Conservation (phyloP, 2,329 filamentous ascomycete genomes). For the Byssoonygena ceratinophila region DNA sequence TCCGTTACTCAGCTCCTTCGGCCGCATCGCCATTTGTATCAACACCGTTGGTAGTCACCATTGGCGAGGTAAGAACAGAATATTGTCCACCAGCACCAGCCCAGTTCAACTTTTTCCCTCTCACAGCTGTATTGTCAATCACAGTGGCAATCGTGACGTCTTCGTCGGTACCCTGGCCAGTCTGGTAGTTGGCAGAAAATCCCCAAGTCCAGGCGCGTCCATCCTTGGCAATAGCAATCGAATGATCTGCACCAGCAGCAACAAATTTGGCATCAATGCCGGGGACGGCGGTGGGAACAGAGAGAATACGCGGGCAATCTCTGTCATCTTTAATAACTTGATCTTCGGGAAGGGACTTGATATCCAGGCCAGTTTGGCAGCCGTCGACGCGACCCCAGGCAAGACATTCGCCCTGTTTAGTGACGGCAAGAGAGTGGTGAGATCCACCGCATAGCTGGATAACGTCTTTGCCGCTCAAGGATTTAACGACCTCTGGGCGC, state of each 20-base stretch:
- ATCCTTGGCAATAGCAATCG: slow-evolving; percentile 56
- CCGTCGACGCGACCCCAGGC: slow-evolving; percentile 53
- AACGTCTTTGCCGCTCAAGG: slow-evolving; percentile 55
- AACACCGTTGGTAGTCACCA: background rate
- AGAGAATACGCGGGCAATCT: slow-evolving; percentile 60
- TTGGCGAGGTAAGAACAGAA: slow-evolving; percentile 27
- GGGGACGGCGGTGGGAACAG: slow-evolving; percentile 52
- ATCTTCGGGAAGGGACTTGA: slow-evolving; percentile 46
- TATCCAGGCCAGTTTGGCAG: slow-evolving; percentile 50
- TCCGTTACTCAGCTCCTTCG: background rate
- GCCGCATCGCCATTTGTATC: background rate
- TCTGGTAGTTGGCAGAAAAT: slow-evolving; percentile 71
- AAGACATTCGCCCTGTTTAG: slow-evolving; percentile 45
- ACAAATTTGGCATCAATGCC: slow-evolving; percentile 49
- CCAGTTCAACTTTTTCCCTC: slow-evolving; percentile 61
- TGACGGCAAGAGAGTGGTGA: slow-evolving; percentile 60
- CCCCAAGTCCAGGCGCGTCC: slow-evolving; percentile 71
- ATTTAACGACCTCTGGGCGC: slow-evolving; percentile 57
- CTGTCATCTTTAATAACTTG: slow-evolving; percentile 55
- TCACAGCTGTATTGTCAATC: slow-evolving; percentile 75
- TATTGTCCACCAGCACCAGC: slow-evolving; percentile 85
- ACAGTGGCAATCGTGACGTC: slow-evolving; percentile 66
- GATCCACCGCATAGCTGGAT: slow-evolving; percentile 58
- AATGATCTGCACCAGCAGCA: slow-evolving; percentile 60
- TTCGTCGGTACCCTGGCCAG: slow-evolving; percentile 64